These are phyloP conservation scores for Parathielavia hyrcaniae DNA, from an alignment of 495 filamentous ascomycete species.

Conservation along the genomic window DNA sequence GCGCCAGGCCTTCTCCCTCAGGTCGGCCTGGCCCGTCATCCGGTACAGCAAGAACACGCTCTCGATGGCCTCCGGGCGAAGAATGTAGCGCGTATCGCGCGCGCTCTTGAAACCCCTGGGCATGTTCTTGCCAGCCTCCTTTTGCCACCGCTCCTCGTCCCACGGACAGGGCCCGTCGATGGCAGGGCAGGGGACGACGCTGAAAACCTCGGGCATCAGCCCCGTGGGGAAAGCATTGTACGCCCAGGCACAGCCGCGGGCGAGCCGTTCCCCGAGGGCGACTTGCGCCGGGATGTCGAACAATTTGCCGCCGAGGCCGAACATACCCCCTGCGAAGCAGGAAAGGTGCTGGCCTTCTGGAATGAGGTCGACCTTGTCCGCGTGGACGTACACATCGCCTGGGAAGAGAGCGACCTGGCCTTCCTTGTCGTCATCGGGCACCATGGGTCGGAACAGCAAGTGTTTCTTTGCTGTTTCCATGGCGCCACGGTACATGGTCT, in stretches of 20 bases:
- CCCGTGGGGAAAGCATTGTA: conserved; percentile 72
- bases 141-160: conserved; percentile 29
- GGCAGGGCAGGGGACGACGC: conserved; percentile 43
- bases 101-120: conserved; percentile 45
- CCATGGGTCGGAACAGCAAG: conserved; percentile 60
- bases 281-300: conserved; percentile 66
- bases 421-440: conserved; percentile 37
- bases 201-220: conserved; percentile 80
- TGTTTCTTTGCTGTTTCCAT: conserved; percentile 57
- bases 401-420: conserved; percentile 58
- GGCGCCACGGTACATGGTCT: conserved; percentile 47
- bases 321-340: conserved; percentile 91
- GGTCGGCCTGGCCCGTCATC: conserved; percentile 58
- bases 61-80: conserved; percentile 62
- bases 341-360: conserved; percentile 44
- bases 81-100: conserved; percentile 38
- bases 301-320: conserved; percentile 73
- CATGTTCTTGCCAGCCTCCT: conserved; percentile 9
- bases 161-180: conserved; percentile 20
- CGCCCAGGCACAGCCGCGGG: conserved; percentile 89
- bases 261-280: conserved; percentile 68
- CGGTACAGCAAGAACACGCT: conserved; percentile 69
- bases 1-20: conserved; percentile 62
- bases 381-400: conserved; percentile 32
- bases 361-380: conserved; percentile 17